Percentiles rank a stretch among this genome's conserved stretches.
These are phyloP conservation scores for Prunus yedoensis DNA, from an alignment of 331 rosid genomes.

Conservation along the genomic window DNA sequence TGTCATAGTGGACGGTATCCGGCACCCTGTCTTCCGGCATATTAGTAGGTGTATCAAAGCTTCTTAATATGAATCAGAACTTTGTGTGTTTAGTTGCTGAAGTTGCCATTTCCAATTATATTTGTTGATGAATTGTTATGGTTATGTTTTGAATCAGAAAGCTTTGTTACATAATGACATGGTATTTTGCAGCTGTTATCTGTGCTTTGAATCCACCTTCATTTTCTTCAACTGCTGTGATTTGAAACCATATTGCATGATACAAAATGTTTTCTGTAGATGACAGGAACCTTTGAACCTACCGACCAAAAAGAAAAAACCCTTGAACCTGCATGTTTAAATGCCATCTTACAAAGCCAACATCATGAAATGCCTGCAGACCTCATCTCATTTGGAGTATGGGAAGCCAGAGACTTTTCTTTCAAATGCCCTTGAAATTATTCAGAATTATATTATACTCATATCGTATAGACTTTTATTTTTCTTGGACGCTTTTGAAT, in stretches of 20 bases:
- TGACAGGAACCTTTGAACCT: no score
- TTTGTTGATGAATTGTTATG: neutral
- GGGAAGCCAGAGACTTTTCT: neutral
- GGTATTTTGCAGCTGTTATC: neutral
- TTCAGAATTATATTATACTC: neutral
- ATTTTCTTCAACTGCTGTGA: neutral
- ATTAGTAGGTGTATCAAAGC: neutral
- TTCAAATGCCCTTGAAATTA: neutral
- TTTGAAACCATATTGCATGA: neutral
- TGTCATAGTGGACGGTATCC: neutral
- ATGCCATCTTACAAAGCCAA: neutral
- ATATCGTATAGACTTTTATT: neutral
- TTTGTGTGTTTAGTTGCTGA: neutral
- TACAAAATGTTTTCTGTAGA: neutral
- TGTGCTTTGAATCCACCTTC: neutral
- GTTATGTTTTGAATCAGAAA: neutral
- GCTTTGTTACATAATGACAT: neutral
- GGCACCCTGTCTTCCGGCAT: neutral
- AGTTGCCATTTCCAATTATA: no score
- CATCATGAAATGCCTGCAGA: conserved; percentile 1
- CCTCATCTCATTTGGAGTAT: neutral
- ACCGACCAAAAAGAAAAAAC: no score
- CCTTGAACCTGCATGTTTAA: neutral
- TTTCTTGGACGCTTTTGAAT: neutral
- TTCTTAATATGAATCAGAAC: neutral